Percentiles rank a stretch among this genome's conserved stretches.
These are phyloP conservation scores for Ploettnerulaceae sp. DNA, from an alignment of 2,329 filamentous ascomycete genomes.

Conservation along the genomic window DNA sequence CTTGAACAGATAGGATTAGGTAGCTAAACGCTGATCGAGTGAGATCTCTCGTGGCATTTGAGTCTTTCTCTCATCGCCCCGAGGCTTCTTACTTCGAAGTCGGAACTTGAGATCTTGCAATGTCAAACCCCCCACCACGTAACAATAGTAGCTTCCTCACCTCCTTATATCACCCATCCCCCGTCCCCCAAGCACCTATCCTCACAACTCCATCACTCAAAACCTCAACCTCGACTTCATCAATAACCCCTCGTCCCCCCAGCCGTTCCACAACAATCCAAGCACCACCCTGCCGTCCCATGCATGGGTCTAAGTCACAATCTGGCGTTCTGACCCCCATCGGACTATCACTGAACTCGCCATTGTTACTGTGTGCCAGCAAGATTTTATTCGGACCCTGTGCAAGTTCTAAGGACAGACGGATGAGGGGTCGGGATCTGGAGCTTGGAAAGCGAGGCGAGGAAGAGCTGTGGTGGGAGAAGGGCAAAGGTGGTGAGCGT, in stretches of 20 bases:
- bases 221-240: slow-evolving; percentile 50
- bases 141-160: too few species aligned
- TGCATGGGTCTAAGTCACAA: slow-evolving; percentile 67
- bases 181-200: slow-evolving; percentile 34
- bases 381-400: slow-evolving; percentile 62
- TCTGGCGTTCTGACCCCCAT: slow-evolving; percentile 65
- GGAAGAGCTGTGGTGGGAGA: not conserved
- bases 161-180: slow-evolving; percentile 25
- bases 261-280: slow-evolving; percentile 82
- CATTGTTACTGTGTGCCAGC: slow-evolving; percentile 63
- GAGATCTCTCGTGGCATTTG: too few species aligned
- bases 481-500: slow-evolving; percentile 10
- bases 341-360: slow-evolving; percentile 66
- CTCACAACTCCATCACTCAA: slow-evolving; percentile 36
- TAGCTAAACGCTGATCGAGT: too few species aligned
- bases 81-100: too few species aligned
- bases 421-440: slow-evolving; percentile 46
- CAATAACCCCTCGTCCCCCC: slow-evolving; percentile 43
- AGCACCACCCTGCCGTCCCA: slow-evolving; percentile 51
- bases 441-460: not conserved
- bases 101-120: too few species aligned
- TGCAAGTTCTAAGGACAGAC: slow-evolving; percentile 68
- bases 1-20: too few species aligned
- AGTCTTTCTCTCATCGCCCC: too few species aligned
- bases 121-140: too few species aligned